Base-by-base conservation (phyloP, 2,329 filamentous ascomycete species). In the Paraphoma chrysanthemicola region DNA sequence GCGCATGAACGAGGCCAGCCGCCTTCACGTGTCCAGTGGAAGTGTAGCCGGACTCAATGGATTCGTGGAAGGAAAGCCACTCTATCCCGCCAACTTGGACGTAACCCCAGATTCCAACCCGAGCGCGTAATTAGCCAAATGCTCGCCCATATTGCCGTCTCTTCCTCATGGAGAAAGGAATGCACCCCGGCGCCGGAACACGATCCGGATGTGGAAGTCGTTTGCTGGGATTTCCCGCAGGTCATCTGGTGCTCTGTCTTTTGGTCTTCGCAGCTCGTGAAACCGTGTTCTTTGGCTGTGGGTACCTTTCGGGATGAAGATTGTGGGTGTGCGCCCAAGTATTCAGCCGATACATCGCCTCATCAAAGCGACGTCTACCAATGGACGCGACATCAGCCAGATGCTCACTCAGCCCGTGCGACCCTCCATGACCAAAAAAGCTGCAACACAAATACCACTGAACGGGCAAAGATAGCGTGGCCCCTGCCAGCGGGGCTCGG, bases 91-190 rank as follows among this genome's bases (percentile, higher is more conserved):
- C 16, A 42, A 31, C 17, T n/a, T 29, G 43, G 28, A 16, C 16
- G 23, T n/a, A 16, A 30, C 42, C 43, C 54, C 47, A 51, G 39
- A 38, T 44, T 39, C 48, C 54, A 31, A 45, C 14, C 33, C 14
- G 44, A 18, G 18, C 42, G 49, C 41, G 12, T 53, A 36, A 50
- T 44, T 43, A 56, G 23, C 39, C 44, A 56, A 31, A 45, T 16
- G 51, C 30, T n/a, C 48, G 30, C 48, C 44, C 45, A 52, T 50
- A 57, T 45, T 54, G 54, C 54, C 53, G 54, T 57, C 54, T 51
- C 29, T 53, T 46, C 44, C 42, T 12, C 10, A 50, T 44, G 46
- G 41, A 42, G 55, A 43, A 57, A 42, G 45, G 51, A 57, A 54
- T 54, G 51, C 28, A 54, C 48, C 55, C 55, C 55, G 31, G 33